Base-by-base conservation (phyloP, 2,329 filamentous ascomycete species). In the Fusarium sp. region DNA sequence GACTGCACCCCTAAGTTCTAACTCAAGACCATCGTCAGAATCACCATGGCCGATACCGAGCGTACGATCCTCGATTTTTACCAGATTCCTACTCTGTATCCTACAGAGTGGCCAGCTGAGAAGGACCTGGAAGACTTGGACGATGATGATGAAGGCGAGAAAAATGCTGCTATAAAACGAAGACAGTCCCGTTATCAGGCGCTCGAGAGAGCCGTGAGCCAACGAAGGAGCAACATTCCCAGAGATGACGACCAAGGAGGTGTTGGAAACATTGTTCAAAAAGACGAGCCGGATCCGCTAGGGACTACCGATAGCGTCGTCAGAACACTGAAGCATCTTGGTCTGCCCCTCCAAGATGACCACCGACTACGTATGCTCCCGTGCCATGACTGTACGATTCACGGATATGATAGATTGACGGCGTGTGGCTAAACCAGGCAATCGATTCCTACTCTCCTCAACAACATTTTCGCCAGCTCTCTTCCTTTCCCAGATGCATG, bases 391-490 rank as follows among this genome's bases (percentile, higher is more conserved):
- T 60, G 35, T 41, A 27, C 57, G 39, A 49, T 59, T 62, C 48
- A 37, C 54, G 33, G n/a, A 58, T 37, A 33, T 55, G 31, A 33
- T 56, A 33, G 29, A 63, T 73, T 79, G 67, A 78, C 66, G 48
- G 39, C 45, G 14, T 33, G 49, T 71, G 52, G 48, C 31, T 44
- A 55, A 18, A 38, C 54, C 79, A 93, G 92, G 93, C 64, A 98
- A 97, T 79, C 93, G 94, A 72, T 99, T 98, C 82, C 89, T 99
- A 62, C 89, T 99, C 27, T 98, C 95, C 16, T 98, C 95, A 21
- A 98, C 95, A 18, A 95, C 93, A 56, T 99, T 99, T 84, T 97
- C 94, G 2, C 96, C 96, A 4, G 90, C 93, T 7, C 85, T 97
- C 12, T 99, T 98, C 81, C 88, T 99, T 18, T 96, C 95, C 1